Percentiles rank a stretch among this genome's conserved stretches.
Conservation (phyloP, 305 asterid species). For the Striga hermonthica region DNA sequence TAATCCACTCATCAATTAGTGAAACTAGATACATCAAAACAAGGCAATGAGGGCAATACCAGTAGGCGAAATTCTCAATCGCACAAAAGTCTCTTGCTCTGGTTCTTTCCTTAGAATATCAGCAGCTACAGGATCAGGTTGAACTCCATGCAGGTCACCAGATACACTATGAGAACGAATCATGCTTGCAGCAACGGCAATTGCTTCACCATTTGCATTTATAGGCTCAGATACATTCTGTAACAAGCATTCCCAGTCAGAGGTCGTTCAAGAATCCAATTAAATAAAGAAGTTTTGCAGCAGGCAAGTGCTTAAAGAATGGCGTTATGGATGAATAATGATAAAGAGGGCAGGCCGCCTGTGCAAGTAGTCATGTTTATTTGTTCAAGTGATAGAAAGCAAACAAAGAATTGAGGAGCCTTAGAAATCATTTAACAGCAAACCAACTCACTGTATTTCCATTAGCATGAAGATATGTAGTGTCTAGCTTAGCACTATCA, state of each 20-base stretch:
- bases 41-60: slow-evolving; percentile 41
- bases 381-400: slow-evolving; percentile 16
- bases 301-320: neutral
- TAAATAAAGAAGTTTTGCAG: neutral
- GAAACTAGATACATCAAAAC: slow-evolving; percentile 16
- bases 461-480: slow-evolving; percentile 49
- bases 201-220: slow-evolving; percentile 48
- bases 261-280: slow-evolving; percentile 24
- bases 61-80: slow-evolving; percentile 56
- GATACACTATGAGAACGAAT: slow-evolving; percentile 74
- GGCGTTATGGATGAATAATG: slow-evolving; percentile 2
- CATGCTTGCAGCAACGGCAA: slow-evolving; percentile 56
- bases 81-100: slow-evolving; percentile 78
- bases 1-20: neutral
- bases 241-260: slow-evolving; percentile 37
- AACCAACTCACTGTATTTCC: slow-evolving; percentile 47
- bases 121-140: slow-evolving; percentile 82
- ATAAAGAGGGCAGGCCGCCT: neutral
- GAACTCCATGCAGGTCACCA: slow-evolving; percentile 75
- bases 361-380: slow-evolving; percentile 9
- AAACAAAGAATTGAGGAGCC: neutral
- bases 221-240: slow-evolving; percentile 45
- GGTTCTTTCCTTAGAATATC: slow-evolving; percentile 81
- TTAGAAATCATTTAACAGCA: neutral
- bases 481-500: slow-evolving; percentile 44